phyloP scores from a whole-genome alignment of 768 basidiomycete genomes.

The Phylloporus arenicola region DNA sequence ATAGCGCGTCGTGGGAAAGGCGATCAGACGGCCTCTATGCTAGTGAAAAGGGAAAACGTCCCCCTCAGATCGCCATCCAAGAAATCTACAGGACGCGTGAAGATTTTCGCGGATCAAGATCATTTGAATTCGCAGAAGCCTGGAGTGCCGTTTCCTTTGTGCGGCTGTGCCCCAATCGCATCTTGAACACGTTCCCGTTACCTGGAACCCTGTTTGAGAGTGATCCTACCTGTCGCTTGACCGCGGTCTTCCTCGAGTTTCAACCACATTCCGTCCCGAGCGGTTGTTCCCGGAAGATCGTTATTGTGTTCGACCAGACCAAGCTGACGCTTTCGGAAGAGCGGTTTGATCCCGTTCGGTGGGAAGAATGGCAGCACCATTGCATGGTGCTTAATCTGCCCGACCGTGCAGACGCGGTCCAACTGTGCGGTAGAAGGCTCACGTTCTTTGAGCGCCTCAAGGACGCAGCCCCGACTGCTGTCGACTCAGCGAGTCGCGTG shows the following conservation, averaged over 20 bases:
- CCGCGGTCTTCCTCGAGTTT: constrained; percentile 40
- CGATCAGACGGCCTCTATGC: constrained; percentile 29
- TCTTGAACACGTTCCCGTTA: constrained; percentile 34
- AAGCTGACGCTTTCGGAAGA: constrained; percentile 42
- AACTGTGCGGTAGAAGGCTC: constrained; percentile 28
- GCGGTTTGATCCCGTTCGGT: constrained; percentile 44
- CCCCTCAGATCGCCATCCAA: constrained; percentile 25
- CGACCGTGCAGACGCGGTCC: constrained; percentile 26
- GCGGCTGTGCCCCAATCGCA: constrained; percentile 45
- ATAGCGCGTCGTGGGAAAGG: constrained; percentile 26
- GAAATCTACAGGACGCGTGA: constrained; percentile 15
- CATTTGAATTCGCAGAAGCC: constrained; percentile 50
- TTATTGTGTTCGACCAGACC: constrained; percentile 48
- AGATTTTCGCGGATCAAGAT: constrained; percentile 11
- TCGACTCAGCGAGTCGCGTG: constrained; percentile 19
- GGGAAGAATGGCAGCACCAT: constrained; percentile 49
- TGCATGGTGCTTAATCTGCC: constrained; percentile 32
- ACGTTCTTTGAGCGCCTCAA: constrained; percentile 29
- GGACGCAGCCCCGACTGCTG: constrained; percentile 4
- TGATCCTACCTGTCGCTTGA: constrained; percentile 47
- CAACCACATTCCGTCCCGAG: constrained; percentile 34
- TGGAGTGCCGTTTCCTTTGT: constrained; percentile 44
- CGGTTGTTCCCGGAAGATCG: constrained; percentile 39
- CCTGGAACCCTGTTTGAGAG: constrained; percentile 51
- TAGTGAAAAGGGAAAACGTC: constrained; percentile 27